Evolutionary conservation across 2,329 filamentous ascomycete species (phyloP).

Genomic region (Pseudofabraea citricarpa): DNA sequence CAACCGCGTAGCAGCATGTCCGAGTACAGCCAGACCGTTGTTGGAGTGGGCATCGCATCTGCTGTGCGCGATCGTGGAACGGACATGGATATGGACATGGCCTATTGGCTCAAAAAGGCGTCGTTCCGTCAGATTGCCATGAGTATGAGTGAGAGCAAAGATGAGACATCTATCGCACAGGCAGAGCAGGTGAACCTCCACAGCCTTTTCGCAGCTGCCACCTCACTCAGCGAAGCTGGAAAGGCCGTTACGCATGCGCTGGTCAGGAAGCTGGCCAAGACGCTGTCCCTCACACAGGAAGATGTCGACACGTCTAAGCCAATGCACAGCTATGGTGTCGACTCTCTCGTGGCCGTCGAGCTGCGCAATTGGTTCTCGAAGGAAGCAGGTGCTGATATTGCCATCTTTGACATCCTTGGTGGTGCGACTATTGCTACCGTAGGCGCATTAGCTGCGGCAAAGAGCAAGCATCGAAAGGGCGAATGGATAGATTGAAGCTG

Average conservation of each 20-base stretch:
- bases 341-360: slow-evolving; percentile 47
- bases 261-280: slow-evolving; percentile 18
- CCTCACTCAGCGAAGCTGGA: slow-evolving; percentile 5
- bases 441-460: neutral
- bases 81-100: too few relatives aligned
- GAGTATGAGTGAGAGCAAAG: too few relatives aligned
- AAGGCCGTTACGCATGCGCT: slow-evolving; percentile 8
- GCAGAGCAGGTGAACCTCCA: too few relatives aligned
- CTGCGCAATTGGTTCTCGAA: slow-evolving; percentile 44
- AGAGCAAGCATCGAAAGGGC: too few relatives aligned
- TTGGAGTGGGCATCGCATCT: too few relatives aligned
- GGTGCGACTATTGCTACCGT: neutral
- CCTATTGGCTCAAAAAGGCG: too few relatives aligned
- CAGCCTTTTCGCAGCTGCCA: slow-evolving; percentile 4
- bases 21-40: too few relatives aligned
- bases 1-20: too few relatives aligned
- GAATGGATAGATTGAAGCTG: too few relatives aligned
- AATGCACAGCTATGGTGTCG: slow-evolving; percentile 39
- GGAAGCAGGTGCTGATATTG: slow-evolving; percentile 36
- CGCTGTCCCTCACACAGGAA: slow-evolving; percentile 20
- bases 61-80: too few relatives aligned
- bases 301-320: slow-evolving; percentile 23
- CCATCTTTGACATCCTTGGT: neutral
- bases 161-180: too few relatives aligned
- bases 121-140: too few relatives aligned